Percentiles rank a stretch among this genome's conserved stretches.
Evolutionary conservation across 352 stramenopile genomes (phyloP).

Genomic region (Globisporangium nodosum): DNA sequence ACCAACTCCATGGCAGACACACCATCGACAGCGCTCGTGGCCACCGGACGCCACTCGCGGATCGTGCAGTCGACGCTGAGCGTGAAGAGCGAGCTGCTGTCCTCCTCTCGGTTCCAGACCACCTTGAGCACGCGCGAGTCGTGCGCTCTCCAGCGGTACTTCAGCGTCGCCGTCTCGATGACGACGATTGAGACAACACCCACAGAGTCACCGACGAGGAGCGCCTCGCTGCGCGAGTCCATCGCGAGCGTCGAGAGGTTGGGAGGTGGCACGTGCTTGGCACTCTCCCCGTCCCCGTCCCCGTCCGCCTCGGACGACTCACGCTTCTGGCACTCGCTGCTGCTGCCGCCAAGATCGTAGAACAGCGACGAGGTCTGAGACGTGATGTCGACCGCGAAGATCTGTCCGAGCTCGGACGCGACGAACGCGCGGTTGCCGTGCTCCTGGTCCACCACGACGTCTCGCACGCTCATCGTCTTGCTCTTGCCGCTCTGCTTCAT

Average conservation of each 20-base stretch:
- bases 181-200: constrained; percentile 52
- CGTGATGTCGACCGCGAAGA: constrained; percentile 41
- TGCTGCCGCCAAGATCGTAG: constrained; percentile 14
- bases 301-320: background rate
- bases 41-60: constrained; percentile 43
- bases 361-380: constrained; percentile 27
- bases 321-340: background rate
- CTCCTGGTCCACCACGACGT: constrained; percentile 34
- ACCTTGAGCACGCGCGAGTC: constrained; percentile 64
- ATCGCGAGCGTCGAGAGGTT: constrained; percentile 41
- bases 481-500: constrained; percentile 24
- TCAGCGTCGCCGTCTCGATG: constrained; percentile 21
- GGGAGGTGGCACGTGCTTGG: constrained; percentile 1
- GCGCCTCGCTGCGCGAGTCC: constrained; percentile 22
- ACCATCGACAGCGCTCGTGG: constrained; percentile 4
- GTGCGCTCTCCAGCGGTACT: constrained; percentile 45
- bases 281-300: background rate
- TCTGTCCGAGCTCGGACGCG: constrained; percentile 52
- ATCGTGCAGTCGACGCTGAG: constrained; percentile 55
- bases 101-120: constrained; percentile 33
- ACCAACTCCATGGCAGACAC: constrained; percentile 24
- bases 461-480: constrained; percentile 31
- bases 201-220: constrained; percentile 51
- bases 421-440: constrained; percentile 39
- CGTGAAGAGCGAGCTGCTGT: constrained; percentile 43